Percentiles rank a stretch among this genome's conserved stretches.
Evolutionary conservation across 805 yeast species (phyloP).

Genomic region (Starmerella kuoi): DNA sequence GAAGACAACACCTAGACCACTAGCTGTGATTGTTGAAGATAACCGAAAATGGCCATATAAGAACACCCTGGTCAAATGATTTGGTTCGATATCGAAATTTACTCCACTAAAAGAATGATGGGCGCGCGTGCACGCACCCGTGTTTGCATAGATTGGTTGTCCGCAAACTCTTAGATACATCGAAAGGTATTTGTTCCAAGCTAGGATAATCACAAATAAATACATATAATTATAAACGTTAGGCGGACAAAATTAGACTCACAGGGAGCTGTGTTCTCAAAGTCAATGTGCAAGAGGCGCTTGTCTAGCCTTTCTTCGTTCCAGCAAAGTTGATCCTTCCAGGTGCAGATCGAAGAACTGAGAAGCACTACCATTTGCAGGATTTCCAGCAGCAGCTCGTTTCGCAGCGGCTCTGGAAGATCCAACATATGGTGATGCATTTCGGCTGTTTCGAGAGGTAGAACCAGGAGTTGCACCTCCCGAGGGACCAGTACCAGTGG

Average conservation of each 20-base stretch:
- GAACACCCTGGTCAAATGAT: too few relatives aligned
- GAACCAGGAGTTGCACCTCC: neutral
- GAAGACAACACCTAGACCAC: neutral
- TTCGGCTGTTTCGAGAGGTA: neutral
- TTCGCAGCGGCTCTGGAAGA: conserved; percentile 18
- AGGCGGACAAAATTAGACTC: too few relatives aligned
- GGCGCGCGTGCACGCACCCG: too few relatives aligned
- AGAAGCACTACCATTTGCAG: neutral
- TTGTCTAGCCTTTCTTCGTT: conserved; percentile 30
- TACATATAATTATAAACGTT: too few relatives aligned
- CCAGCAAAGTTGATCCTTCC: conserved; percentile 51
- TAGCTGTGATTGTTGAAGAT: neutral
- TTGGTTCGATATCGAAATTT: too few relatives aligned
- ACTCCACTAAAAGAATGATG: too few relatives aligned
- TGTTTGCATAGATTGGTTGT: too few relatives aligned
- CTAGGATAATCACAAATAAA: too few relatives aligned
- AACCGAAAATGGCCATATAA: too few relatives aligned
- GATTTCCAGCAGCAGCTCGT: conserved; percentile 6
- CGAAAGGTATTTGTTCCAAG: too few relatives aligned
- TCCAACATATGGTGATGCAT: conserved; percentile 12
- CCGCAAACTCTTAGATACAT: too few relatives aligned
- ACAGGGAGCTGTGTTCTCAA: neutral
- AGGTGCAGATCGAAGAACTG: conserved; percentile 44
- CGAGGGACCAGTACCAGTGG: neutral
- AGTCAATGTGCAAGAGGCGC: conserved; percentile 12